These are phyloP conservation scores for Blastocystis sp. DNA, from an alignment of 352 stramenopile species.

Conservation along the genomic window DNA sequence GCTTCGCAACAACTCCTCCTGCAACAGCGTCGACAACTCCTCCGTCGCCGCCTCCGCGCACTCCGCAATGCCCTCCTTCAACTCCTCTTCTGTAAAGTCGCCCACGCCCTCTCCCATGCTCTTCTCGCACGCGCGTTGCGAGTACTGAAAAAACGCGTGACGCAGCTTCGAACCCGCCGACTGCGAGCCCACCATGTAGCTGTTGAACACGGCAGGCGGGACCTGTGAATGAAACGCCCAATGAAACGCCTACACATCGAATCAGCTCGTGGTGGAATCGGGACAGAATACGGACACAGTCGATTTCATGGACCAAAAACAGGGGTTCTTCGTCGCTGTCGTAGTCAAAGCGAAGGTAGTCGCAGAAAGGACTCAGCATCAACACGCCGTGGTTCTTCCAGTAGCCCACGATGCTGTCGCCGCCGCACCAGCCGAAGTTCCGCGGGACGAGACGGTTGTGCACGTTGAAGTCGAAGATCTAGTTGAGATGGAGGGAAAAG, in stretches of 20 bases:
- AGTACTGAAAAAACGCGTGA: background rate
- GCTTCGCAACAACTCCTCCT: slow-evolving; percentile 38
- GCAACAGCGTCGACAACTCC: slow-evolving; percentile 29
- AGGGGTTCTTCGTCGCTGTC: slow-evolving; percentile 20
- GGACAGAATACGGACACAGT: slow-evolving; percentile 33
- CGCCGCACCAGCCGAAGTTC: slow-evolving; percentile 38
- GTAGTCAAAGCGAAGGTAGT: slow-evolving; percentile 63
- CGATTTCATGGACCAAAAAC: slow-evolving; percentile 27
- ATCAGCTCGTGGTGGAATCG: slow-evolving; percentile 13
- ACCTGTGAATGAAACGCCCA: background rate
- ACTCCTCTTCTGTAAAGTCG: background rate
- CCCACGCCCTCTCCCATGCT: background rate
- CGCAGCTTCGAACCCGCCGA: background rate
- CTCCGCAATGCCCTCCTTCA: background rate
- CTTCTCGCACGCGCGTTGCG: slow-evolving; percentile 3
- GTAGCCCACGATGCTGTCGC: slow-evolving; percentile 45
- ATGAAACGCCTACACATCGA: background rate
- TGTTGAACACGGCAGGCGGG: slow-evolving; percentile 2
- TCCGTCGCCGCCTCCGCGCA: slow-evolving; percentile 43
- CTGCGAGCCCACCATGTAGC: slow-evolving; percentile 24
- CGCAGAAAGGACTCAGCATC: slow-evolving; percentile 51
- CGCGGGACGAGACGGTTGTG: background rate
- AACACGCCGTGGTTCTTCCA: slow-evolving; percentile 44
- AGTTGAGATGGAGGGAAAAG: background rate
- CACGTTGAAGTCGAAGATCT: slow-evolving; percentile 65